Percentiles rank a stretch among this genome's conserved stretches.
Conservation (phyloP, 768 basidiomycete species). For the Tremella yokohamensis region DNA sequence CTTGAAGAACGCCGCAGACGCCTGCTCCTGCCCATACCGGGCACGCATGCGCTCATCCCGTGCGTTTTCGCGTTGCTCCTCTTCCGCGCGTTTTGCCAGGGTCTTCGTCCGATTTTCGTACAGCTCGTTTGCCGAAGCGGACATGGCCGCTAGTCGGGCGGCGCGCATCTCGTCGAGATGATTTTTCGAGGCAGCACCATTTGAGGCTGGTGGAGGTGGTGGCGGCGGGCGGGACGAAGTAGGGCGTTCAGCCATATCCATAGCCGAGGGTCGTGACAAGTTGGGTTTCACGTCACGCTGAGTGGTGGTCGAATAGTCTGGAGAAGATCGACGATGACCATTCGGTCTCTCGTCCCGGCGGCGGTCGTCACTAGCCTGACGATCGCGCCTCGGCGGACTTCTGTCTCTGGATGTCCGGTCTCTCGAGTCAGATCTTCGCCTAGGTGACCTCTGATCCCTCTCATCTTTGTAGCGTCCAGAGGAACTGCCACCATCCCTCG, state of each 20-base stretch:
- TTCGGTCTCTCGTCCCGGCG: constrained; percentile 6
- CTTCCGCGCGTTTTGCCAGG: constrained; percentile 64
- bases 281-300: constrained; percentile 51
- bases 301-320: constrained; percentile 37
- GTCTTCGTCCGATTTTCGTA: constrained; percentile 68
- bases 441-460: constrained; percentile 20
- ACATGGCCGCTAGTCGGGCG: constrained; percentile 87
- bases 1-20: constrained; percentile 75
- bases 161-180: constrained; percentile 56
- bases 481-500: constrained; percentile 8
- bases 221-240: constrained; percentile 54
- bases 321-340: neutral
- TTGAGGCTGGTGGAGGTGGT: constrained; percentile 12
- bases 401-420: constrained; percentile 9
- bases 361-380: constrained; percentile 18
- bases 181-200: constrained; percentile 8
- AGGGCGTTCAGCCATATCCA: constrained; percentile 35
- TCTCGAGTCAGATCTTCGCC: constrained; percentile 12
- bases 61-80: constrained; percentile 73
- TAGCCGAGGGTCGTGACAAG: constrained; percentile 44
- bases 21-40: constrained; percentile 61
- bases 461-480: constrained; percentile 24
- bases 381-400: constrained; percentile 34
- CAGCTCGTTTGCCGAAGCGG: constrained; percentile 65
- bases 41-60: constrained; percentile 65